A percentile compares a stretch with the other conserved stretches of the same genome.
These are phyloP conservation scores for Leccinum truebloodii DNA, from an alignment of 768 basidiomycete species.

Conservation along the genomic window DNA sequence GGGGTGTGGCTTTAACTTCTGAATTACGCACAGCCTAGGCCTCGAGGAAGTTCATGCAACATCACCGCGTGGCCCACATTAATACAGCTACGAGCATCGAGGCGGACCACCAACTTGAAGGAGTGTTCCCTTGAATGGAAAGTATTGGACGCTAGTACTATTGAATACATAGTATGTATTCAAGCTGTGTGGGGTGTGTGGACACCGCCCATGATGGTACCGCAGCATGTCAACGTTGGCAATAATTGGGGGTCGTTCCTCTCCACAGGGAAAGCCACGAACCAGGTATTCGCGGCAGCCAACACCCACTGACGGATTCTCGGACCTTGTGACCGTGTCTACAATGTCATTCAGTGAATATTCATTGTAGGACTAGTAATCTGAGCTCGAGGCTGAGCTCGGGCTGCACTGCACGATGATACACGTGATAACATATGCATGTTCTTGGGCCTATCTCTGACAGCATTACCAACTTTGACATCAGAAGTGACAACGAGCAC, in stretches of 20 bases:
- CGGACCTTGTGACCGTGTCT: neutral
- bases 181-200: neutral
- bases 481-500: slow-evolving; percentile 5
- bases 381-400: no score
- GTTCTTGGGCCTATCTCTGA: neutral
- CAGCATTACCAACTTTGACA: neutral
- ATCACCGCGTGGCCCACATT: slow-evolving; percentile 11
- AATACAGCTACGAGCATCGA: neutral
- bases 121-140: neutral
- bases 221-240: neutral
- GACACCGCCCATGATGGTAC: no score
- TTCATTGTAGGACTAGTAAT: no score
- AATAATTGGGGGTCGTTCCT: neutral
- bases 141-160: neutral
- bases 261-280: neutral
- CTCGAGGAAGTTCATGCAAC: slow-evolving; percentile 5
- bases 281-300: no score
- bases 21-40: slow-evolving; percentile 1
- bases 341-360: neutral
- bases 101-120: slow-evolving; percentile 3
- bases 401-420: neutral
- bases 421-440: neutral
- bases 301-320: neutral
- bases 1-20: slow-evolving; percentile 2
- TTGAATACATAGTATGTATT: neutral